Base-by-base conservation (phyloP, 345 rosid genomes). In the Eucalyptus grandis region DNA sequence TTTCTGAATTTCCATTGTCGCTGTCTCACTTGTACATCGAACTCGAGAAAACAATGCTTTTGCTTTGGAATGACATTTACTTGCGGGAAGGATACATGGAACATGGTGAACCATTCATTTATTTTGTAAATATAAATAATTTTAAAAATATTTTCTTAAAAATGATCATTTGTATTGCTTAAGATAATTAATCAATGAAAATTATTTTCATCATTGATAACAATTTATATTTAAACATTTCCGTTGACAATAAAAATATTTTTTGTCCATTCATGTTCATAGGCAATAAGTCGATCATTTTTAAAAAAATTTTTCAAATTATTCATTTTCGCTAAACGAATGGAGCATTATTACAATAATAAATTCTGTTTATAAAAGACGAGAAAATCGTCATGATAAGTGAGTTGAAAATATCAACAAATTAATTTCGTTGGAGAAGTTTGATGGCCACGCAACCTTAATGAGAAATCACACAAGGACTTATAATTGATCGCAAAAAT, bases 271-370 rank as follows among this genome's bases (percentile, higher is more conserved):
- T 56, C 62, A 56, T 56, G 5, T 56, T 10, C 1, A 6, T 10
- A 56, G 6, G 0, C 1, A 0, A 56, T 56, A 56, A 22, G 30
- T 24, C 2, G 0, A 24, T 56, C 5, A 56, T 56, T 22, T 2
- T 56, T 0, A 8, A 2, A 53, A 53, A 53, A 4, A 53, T 56
- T 10, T 19, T 10, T 56, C 14, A 56, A 56, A 56, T 56, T 56
- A 56, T 56, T 56, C 13, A 56, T 56, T 56, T 56, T 24, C 6
- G 1, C 13, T 24, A 4, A 56, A 56, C 13, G 2, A 56, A 56
- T 0, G 1, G 1, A 22, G 62, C 6, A 22, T 56, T 24, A 2
- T 26, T 1, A 24, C 3, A 56, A 56, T 56, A 56, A 56, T 24
- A 56, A 56, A 11, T 21, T 21, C 2, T 21, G 43, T 77, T 40